phyloP scores from a whole-genome alignment of 2,329 filamentous ascomycete genomes.

The Dothistroma pini region DNA sequence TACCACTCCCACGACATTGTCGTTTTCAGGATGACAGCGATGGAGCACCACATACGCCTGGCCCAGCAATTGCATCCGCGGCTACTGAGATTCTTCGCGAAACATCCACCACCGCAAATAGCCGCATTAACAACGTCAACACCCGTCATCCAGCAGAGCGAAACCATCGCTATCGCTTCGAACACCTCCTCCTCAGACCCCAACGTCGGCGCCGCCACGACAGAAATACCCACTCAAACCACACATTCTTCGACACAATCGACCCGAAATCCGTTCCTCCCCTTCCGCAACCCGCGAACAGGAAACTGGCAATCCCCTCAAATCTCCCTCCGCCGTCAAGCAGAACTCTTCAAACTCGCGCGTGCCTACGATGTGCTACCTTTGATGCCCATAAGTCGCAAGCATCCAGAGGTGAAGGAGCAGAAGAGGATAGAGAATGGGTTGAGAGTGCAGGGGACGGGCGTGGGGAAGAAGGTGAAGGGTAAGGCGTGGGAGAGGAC shows the following conservation, averaged over 20 bases:
- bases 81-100: conserved; percentile 81
- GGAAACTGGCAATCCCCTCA: conserved; percentile 79
- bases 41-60: conserved; percentile 49
- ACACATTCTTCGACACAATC: conserved; percentile 27
- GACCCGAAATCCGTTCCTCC: conserved; percentile 69
- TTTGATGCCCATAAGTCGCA: conserved; percentile 33
- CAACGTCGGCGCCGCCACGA: conserved; percentile 33
- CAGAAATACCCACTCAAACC: conserved; percentile 30
- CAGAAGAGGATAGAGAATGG: conserved; percentile 73
- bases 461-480: conserved; percentile 84
- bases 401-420: conserved; percentile 57
- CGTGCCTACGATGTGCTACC: conserved; percentile 47
- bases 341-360: conserved; percentile 85
- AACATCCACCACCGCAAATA: conserved; percentile 67
- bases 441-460: conserved; percentile 83
- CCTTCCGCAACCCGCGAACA: conserved; percentile 72
- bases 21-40: conserved; percentile 14
- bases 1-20: conserved; percentile 6
- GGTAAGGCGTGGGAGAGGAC: conserved; percentile 90
- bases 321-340: conserved; percentile 81
- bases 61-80: conserved; percentile 71
- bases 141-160: conserved; percentile 25
- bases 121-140: conserved; percentile 9
- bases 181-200: conserved; percentile 43
- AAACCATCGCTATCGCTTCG: conserved; percentile 43